Conservation (phyloP, 768 basidiomycete genomes). For the Megacollybia marginata region DNA sequence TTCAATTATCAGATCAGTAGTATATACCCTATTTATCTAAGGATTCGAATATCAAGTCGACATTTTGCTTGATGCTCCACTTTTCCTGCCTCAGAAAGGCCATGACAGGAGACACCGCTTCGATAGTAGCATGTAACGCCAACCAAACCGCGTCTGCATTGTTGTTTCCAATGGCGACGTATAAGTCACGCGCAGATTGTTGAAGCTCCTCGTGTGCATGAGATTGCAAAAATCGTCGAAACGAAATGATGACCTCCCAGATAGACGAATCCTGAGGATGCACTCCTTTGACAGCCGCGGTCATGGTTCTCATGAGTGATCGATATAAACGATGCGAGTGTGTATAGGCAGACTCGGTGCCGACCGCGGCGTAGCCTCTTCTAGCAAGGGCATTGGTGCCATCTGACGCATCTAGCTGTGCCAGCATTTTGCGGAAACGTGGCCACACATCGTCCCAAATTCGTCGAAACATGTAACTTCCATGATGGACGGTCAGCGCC, state of each 20-base stretch:
- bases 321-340: slow-evolving; percentile 75
- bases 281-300: slow-evolving; percentile 56
- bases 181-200: slow-evolving; percentile 54
- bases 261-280: slow-evolving; percentile 60
- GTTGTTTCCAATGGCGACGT: slow-evolving; percentile 44
- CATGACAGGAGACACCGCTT: slow-evolving; percentile 31
- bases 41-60: slow-evolving; percentile 22
- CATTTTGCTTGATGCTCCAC: slow-evolving; percentile 57
- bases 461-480: slow-evolving; percentile 77
- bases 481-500: slow-evolving; percentile 58
- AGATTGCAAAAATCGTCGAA: slow-evolving; percentile 68
- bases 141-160: slow-evolving; percentile 88
- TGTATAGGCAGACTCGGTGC: slow-evolving; percentile 69
- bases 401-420: slow-evolving; percentile 56
- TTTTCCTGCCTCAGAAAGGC: slow-evolving; percentile 43
- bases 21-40: slow-evolving; percentile 1
- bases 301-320: slow-evolving; percentile 71
- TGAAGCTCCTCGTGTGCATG: slow-evolving; percentile 73
- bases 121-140: slow-evolving; percentile 50
- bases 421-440: slow-evolving; percentile 56
- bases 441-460: slow-evolving; percentile 97
- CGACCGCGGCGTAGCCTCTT: slow-evolving; percentile 40
- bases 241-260: slow-evolving; percentile 77
- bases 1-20: slow-evolving; percentile 6
- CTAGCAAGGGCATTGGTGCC: slow-evolving; percentile 57